These are phyloP conservation scores for Barnettozyma botsteinii DNA, from an alignment of 805 yeast species.

Conservation along the genomic window DNA sequence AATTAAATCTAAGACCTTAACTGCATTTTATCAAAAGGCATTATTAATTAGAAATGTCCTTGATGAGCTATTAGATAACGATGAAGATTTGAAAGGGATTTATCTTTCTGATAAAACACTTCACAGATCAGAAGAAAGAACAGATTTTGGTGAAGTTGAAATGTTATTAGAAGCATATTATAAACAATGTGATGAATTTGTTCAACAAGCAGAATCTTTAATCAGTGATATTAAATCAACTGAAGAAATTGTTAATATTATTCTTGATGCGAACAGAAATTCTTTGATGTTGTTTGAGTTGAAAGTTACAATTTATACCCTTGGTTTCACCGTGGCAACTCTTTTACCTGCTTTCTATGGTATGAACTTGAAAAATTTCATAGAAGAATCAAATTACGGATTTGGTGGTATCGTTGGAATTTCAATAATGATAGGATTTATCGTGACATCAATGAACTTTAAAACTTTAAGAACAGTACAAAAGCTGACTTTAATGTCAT, in stretches of 20 bases:
- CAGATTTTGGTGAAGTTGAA: conserved; percentile 68
- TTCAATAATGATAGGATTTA: conserved; percentile 48
- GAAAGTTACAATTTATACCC: conserved; percentile 74
- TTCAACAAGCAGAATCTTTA: conserved; percentile 81
- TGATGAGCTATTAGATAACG: conserved; percentile 80
- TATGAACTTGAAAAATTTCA: conserved; percentile 74
- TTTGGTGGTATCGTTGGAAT: conserved; percentile 51
- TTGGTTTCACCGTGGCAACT: conserved; percentile 83
- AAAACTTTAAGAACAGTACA: conserved; percentile 56
- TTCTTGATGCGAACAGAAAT: conserved; percentile 86
- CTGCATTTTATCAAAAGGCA: conserved; percentile 70
- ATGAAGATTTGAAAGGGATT: conserved; percentile 79
- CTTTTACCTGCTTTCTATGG: conserved; percentile 85
- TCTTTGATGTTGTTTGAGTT: conserved; percentile 82
- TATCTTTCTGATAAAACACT: conserved; percentile 53
- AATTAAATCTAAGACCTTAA: conserved; percentile 63
- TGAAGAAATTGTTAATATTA: conserved; percentile 88
- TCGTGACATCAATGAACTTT: conserved; percentile 52
- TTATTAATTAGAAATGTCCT: conserved; percentile 71
- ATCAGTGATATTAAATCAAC: conserved; percentile 83
- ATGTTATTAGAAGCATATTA: conserved; percentile 85
- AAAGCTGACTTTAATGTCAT: conserved; percentile 53
- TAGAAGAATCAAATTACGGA: conserved; percentile 62
- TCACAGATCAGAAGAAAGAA: conserved; percentile 12
- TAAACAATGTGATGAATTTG: conserved; percentile 88